Percentiles rank a stretch among this genome's conserved stretches.
Evolutionary conservation across 2,329 filamentous ascomycete species (phyloP).

Genomic region (Shiraia sp.): DNA sequence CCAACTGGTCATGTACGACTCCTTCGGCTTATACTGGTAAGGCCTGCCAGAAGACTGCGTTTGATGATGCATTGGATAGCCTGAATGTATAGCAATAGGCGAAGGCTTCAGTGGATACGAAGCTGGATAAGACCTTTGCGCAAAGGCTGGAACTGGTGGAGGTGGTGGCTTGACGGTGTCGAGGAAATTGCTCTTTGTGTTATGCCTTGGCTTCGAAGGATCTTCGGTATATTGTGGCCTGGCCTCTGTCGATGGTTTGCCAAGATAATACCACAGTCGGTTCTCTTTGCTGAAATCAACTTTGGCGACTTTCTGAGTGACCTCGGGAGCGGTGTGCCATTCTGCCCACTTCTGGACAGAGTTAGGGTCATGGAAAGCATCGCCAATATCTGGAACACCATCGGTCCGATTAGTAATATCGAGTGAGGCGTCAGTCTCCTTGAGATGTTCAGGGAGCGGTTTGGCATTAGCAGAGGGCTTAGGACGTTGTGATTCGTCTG

Average conservation of each 20-base stretch:
- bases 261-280: slow-evolving; percentile 87
- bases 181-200: slow-evolving; percentile 71
- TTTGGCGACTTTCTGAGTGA: slow-evolving; percentile 61
- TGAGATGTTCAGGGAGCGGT: slow-evolving; percentile 65
- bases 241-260: slow-evolving; percentile 82
- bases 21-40: slow-evolving; percentile 42
- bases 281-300: slow-evolving; percentile 73
- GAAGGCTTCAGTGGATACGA: slow-evolving; percentile 53
- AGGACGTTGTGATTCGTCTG: slow-evolving; percentile 70
- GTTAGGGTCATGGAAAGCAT: slow-evolving; percentile 53
- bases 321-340: slow-evolving; percentile 63
- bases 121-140: slow-evolving; percentile 35
- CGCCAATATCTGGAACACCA: slow-evolving; percentile 53
- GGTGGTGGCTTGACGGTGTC: slow-evolving; percentile 61
- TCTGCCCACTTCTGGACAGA: slow-evolving; percentile 60
- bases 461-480: slow-evolving; percentile 75
- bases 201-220: slow-evolving; percentile 63
- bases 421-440: slow-evolving; percentile 51
- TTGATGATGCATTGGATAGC: slow-evolving; percentile 36
- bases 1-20: slow-evolving; percentile 24
- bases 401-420: slow-evolving; percentile 53
- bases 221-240: slow-evolving; percentile 90
- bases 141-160: slow-evolving; percentile 33
- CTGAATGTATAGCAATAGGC: slow-evolving; percentile 36
- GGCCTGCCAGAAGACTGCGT: slow-evolving; percentile 23